Evolutionary conservation across 1,139 yeast genomes (phyloP).

Genomic region (Pneumocystis oryctolagi): DNA sequence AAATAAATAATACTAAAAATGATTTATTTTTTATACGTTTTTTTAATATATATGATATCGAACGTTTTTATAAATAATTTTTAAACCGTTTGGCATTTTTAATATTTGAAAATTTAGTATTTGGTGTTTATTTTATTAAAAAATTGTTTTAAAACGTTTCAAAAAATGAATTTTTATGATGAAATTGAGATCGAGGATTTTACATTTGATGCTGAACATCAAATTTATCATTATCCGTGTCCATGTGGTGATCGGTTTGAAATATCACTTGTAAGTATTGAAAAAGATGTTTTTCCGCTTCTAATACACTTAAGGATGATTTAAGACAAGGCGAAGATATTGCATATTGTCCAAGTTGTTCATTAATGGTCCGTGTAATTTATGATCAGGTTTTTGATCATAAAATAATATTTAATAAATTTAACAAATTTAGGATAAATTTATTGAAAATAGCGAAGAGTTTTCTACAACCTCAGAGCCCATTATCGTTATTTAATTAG

Average conservation of each 20-base stretch:
- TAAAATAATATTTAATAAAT: neutral
- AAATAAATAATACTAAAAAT: too few relatives aligned
- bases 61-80: too few relatives aligned
- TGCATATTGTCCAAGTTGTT: constrained; percentile 94
- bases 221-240: constrained; percentile 84
- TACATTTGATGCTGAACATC: constrained; percentile 67
- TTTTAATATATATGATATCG: too few relatives aligned
- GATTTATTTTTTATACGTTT: too few relatives aligned
- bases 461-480: neutral
- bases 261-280: constrained; percentile 42
- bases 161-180: constrained; percentile 50
- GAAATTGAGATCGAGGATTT: constrained; percentile 95
- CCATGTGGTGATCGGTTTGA: constrained; percentile 97
- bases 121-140: constrained; percentile 4
- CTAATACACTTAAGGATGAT: constrained; percentile 30
- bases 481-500: neutral
- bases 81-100: neutral
- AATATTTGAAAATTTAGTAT: neutral
- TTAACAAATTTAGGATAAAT: neutral
- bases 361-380: constrained; percentile 80
- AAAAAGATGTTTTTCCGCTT: neutral
- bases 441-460: neutral
- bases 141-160: neutral
- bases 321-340: constrained; percentile 70
- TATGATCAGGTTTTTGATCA: constrained; percentile 35